Percentiles rank a stretch among this genome's conserved stretches.
Conservation (phyloP, 768 basidiomycete species). For the Trametes maxima region DNA sequence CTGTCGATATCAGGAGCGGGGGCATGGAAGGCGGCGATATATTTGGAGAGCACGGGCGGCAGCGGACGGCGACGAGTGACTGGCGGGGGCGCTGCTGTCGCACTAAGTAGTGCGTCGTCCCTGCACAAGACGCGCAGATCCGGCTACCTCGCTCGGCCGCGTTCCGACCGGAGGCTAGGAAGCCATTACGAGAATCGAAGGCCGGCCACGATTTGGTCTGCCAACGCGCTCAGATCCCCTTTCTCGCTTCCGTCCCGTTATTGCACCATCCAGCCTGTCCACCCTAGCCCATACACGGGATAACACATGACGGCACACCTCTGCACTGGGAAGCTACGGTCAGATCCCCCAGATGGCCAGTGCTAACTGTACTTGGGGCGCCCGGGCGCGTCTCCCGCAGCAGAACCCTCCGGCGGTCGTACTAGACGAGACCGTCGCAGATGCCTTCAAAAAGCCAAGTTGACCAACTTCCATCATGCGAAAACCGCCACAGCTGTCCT, state of each 20-base stretch:
- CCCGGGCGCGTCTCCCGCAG: too few species aligned
- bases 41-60: too few species aligned
- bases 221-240: background rate
- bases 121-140: background rate
- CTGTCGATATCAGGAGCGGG: too few species aligned
- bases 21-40: too few species aligned
- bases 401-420: too few species aligned
- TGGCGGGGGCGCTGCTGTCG: too few species aligned
- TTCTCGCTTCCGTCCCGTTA: background rate
- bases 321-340: background rate
- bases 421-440: too few species aligned
- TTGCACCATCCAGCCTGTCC: background rate
- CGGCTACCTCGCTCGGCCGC: background rate
- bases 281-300: conserved; percentile 4
- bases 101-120: too few species aligned
- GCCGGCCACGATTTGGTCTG: background rate
- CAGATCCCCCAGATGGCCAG: background rate
- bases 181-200: background rate
- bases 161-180: background rate
- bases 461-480: too few species aligned
- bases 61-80: too few species aligned
- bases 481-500: background rate
- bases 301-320: background rate
- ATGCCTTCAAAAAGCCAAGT: too few species aligned
- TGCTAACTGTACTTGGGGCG: too few species aligned